Evolutionary conservation across 805 yeast species (phyloP).

Genomic region (Saccharomyces jurei): DNA sequence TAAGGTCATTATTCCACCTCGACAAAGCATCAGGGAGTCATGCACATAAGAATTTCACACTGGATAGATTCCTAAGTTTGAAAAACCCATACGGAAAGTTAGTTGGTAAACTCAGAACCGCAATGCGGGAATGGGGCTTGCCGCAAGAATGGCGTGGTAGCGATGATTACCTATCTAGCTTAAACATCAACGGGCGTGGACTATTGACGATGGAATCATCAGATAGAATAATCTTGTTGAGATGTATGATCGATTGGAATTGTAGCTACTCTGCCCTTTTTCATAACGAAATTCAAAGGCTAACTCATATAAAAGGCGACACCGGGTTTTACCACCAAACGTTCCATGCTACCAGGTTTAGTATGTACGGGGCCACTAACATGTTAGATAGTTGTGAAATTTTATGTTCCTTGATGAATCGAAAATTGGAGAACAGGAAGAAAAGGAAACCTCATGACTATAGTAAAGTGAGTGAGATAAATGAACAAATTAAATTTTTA

Average conservation of each 20-base stretch:
- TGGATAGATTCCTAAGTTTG: constrained; percentile 4
- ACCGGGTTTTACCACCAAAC: constrained; percentile 23
- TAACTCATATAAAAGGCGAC: constrained; percentile 23
- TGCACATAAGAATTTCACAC: constrained; percentile 10
- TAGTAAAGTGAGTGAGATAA: constrained; percentile 19
- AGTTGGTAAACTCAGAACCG: constrained; percentile 16
- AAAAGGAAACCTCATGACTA: constrained; percentile 17
- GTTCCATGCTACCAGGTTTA: constrained; percentile 20
- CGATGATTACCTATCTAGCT: constrained; percentile 18
- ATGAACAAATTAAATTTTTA: constrained; percentile 14
- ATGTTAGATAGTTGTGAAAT: constrained; percentile 18
- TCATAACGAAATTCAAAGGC: constrained; percentile 23
- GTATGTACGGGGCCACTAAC: constrained; percentile 19
- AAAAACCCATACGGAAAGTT: constrained; percentile 18
- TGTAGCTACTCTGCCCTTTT: constrained; percentile 19
- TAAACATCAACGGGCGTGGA: constrained; percentile 20
- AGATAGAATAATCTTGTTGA: constrained; percentile 21
- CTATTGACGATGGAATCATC: constrained; percentile 18
- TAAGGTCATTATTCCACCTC: constrained; percentile 18
- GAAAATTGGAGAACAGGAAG: constrained; percentile 19
- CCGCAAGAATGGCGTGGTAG: constrained; percentile 24
- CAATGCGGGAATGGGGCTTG: constrained; percentile 23
- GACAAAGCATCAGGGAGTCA: constrained; percentile 9
- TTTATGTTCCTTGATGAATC: constrained; percentile 19
- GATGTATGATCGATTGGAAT: constrained; percentile 21